These are phyloP conservation scores for Larix kaempferi DNA, from an alignment of 75 land plant species.

Conservation along the genomic window DNA sequence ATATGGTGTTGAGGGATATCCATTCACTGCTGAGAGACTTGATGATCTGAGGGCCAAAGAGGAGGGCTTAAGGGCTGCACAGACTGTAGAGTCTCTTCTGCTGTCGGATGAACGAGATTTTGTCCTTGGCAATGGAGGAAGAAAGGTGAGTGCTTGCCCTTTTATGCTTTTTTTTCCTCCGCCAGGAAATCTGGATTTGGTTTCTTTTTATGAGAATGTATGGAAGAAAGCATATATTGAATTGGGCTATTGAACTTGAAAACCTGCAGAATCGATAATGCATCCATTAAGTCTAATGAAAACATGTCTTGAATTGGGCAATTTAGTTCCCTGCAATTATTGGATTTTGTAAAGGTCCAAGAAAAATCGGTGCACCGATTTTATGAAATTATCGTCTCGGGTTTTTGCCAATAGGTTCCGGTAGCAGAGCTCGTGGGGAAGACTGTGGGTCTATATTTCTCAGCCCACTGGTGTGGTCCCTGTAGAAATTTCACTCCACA, in stretches of 20 bases:
- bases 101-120: constrained; percentile 32
- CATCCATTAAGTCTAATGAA: too few species aligned
- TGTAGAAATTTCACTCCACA: constrained; percentile 40
- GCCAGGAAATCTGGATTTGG: too few species aligned
- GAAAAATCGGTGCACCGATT: too few species aligned
- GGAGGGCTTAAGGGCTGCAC: constrained; percentile 5
- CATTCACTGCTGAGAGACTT: constrained; percentile 31
- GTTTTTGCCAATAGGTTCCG: constrained; percentile 30
- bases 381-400: too few species aligned
- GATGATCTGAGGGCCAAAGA: constrained; percentile 31
- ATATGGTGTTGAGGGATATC: constrained; percentile 37
- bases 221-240: too few species aligned
- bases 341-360: too few species aligned
- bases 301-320: too few species aligned
- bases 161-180: too few species aligned
- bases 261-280: too few species aligned
- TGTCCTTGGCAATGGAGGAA: constrained; percentile 35
- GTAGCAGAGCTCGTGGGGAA: constrained; percentile 64
- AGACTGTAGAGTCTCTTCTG: constrained; percentile 22
- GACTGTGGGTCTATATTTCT: constrained; percentile 50
- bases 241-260: too few species aligned
- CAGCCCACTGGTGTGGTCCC: constrained; percentile 18
- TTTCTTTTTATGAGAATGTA: too few species aligned
- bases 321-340: too few species aligned
- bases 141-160: constrained; percentile 19